Base-by-base conservation (phyloP, 2,329 filamentous ascomycete genomes). In the Pseudogymnoascus sp. region DNA sequence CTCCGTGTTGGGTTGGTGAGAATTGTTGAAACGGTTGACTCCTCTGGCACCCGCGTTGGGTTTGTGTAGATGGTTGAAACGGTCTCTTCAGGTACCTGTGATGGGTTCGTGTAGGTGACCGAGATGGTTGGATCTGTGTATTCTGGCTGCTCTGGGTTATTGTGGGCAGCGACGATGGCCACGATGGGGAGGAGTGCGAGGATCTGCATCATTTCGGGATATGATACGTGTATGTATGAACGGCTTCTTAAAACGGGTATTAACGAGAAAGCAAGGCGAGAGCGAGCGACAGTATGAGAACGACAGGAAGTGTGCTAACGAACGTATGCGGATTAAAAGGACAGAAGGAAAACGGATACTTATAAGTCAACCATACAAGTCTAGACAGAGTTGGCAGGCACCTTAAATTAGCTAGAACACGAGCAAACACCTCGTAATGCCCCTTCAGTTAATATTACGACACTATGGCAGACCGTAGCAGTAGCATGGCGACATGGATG, bases 371-470 rank as follows among this genome's bases (percentile, higher is more conserved):
- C 2, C n/a, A 52, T 31, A 52, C 26, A 16, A 5, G 23, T 31
- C 26, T 31, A 11, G 23, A 52, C 8, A 19, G 45, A 16, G 23
- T 1, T 52, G n/a, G 29, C 23, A 29, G 23, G n/a, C 11, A 31
- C 23, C 45, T 12, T 52, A 52, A 52, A 52, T 52, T 52, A 31
- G 45, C 45, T 16, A 52, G 23, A 52, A 52, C 45, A 52, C 45
- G n/a, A 52, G 31, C 26, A 52, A 52, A 52, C 23, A 52, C 8
- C 45, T 52, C 26, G 26, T 52, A 52, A 52, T 8, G 26, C 45
- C 45, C n/a, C 45, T 52, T 52, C n/a, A 52, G 45, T 52, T 52
- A 52, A 52, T 52, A 52, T 52, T 52, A 26, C 45, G 26, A 52
- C 45, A 52, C 31, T 16, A 31, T 52, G 45, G 26, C 26, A 31